These are phyloP conservation scores for Fraxinus anomala DNA, from an alignment of 257 asterid species.

Conservation along the genomic window DNA sequence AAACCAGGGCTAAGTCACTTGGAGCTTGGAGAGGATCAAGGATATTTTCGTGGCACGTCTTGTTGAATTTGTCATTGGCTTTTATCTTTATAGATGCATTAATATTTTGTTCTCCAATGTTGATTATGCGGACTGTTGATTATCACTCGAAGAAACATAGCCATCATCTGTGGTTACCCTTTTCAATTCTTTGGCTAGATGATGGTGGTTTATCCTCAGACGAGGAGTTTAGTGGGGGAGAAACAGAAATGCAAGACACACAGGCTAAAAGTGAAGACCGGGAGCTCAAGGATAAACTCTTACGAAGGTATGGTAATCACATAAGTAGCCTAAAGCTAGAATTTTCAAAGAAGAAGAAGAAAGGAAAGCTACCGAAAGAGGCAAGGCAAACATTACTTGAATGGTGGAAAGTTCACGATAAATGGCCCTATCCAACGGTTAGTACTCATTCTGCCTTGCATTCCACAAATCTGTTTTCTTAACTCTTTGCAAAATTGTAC, in stretches of 20 bases:
- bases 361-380: slow-evolving; percentile 84
- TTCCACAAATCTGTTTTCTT: neutral
- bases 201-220: slow-evolving; percentile 69
- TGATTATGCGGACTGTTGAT: neutral
- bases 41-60: neutral
- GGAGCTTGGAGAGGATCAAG: neutral
- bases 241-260: slow-evolving; percentile 41
- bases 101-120: neutral
- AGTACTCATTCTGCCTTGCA: slow-evolving; percentile 10
- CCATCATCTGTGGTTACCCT: neutral
- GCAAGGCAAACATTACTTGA: slow-evolving; percentile 65
- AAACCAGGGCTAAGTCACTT: too few species aligned
- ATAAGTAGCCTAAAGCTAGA: slow-evolving; percentile 63
- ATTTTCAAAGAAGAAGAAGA: slow-evolving; percentile 89
- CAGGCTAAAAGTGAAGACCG: slow-evolving; percentile 56
- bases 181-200: slow-evolving; percentile 33
- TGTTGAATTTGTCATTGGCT: neutral
- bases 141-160: neutral
- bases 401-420: slow-evolving; percentile 87
- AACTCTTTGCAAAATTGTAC: neutral
- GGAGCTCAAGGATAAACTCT: slow-evolving; percentile 67
- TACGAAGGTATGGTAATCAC: slow-evolving; percentile 64
- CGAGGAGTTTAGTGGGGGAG: slow-evolving; percentile 67
- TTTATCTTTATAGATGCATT: neutral
- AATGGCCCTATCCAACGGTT: slow-evolving; percentile 97